Base-by-base conservation (phyloP, 2,329 filamentous ascomycete genomes). In the Chaetomiaceae sp. region DNA sequence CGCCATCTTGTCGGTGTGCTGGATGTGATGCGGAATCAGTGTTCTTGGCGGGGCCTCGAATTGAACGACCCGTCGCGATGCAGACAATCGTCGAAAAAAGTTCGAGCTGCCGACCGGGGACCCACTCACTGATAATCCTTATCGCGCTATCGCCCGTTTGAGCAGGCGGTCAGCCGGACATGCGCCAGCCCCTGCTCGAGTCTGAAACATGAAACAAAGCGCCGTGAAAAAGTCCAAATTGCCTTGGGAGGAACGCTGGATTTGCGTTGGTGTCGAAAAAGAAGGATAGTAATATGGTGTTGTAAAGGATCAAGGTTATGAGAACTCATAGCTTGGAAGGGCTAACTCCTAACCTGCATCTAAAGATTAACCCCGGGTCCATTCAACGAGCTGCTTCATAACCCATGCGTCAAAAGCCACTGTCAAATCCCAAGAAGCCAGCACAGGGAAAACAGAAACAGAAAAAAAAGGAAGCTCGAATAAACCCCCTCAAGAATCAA, bases 1-100 rank as follows among this genome's bases (percentile, higher is more conserved):
- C 46, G 85, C 84, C 87, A 89, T 87, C n/a, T 51, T 56, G 42
- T 46, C 20, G 49, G 17, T 42, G 31, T 53, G 33, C 38, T 39
- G 8, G 23, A 14, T 52, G 47, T 20, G 27, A 14, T 49, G 42
- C 37, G 14, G 25, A 42, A 12, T 29, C 6, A 15, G 23, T 38
- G 22, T 51, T 47, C 47, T 47, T 52, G 42, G 56, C 47, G 49
- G 45, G 51, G 47, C 50, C 42, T 40, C 27, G 9, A 3, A 25
- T 23, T 27, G 20, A n/a, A 29, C 23, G 31, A 36, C 34, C 44
- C 15, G 39, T 53, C 48, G 45, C 47, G 31, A 53, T 38, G 39
- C 42, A 47, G 38, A 5, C 29, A 47, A 42, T 23, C 20, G 23
- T 43, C n/a, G 55, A 59, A 61, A 61, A 62, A 62, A 62, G 58